Base-by-base conservation (phyloP, 164 flowering plant species). In the Magnolia sinica region DNA sequence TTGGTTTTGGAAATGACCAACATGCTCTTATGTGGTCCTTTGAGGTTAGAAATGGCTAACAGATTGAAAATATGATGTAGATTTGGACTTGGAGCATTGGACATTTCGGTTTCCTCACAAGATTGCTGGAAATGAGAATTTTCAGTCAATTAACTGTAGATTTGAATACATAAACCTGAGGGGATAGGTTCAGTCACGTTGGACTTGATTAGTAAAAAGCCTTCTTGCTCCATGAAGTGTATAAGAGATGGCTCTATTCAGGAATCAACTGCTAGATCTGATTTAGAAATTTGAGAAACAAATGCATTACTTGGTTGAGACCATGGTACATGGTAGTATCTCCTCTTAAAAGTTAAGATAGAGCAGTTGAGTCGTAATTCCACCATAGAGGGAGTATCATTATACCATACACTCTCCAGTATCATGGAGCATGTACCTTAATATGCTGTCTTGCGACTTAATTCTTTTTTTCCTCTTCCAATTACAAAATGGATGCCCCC, bases 251-350 rank as follows among this genome's bases (percentile, higher is more conserved):
- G 18, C 61, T 55, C 61, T 55, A 49, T 22, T 70, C 22, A 7
- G 9, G 22, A 50, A 20, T 50, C 23, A n/a, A 70, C 27, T 50
- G 18, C 58, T 0, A 19, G 14, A 50, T n/a, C 49, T 70, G 13
- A 45, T 70, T 50, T 49, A 70, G 23, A 55, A 55, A 7, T 70
- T 70, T 70, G 73, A n/a, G 24, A 70, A 49, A 50, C 19, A 27
- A 68, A 68, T 37, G 18, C 50, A 68, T 16, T 68, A 68, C 65
- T 65, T 20, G 68, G 10, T 29, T 22, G 29, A 65, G 29, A 37
- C 45, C 45, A 37, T 37, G 45, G 45, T 4, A 37, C 45, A 37
- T 37, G 45, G 7, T 37, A 37, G 29, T 27, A 27, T 27, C 45
- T 37, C 45, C 45, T 37, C 45, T 37, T 37, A 37, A 37, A 37